Base-by-base conservation (phyloP, 2,329 filamentous ascomycete species). In the Fusarium neocosmosporiellum region DNA sequence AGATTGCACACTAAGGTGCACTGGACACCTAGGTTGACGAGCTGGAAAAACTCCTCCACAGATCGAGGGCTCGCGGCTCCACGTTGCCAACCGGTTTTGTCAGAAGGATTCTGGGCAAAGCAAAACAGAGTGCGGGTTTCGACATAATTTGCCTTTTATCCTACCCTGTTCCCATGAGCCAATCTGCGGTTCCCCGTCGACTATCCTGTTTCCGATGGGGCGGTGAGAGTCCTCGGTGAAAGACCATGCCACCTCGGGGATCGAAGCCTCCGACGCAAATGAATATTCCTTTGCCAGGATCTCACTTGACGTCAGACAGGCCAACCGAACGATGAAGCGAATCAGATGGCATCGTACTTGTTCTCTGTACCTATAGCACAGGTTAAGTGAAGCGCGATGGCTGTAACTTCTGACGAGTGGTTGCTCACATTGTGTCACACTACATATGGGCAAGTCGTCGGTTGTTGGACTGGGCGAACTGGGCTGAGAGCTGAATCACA, bases 211-310 rank as follows among this genome's bases (percentile, higher is more conserved):
- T 59, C 59, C 50, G 61, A 65, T 43, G 67, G 64, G 74, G 75
- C 75, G 75, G 75, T 77, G 75, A 77, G 66, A 31, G 34, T 55
- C 37, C 59, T 63, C 31, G 34, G 48, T 37, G 22, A 53, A 53
- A 54, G 33, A 59, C 36, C 24, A 67, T 57, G 36, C 33, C 41
- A 53, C 54, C 34, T 53, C 29, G 29, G 34, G 22, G 31, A 39
- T 37, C 54, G 33, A 57, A 24, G 34, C 54, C 54, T 29, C 34
- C 27, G 36, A 31, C n/a, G 37, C 27, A 41, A 31, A 41, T 43
- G 36, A n/a, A 27, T 41, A 41, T 18, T 31, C 13, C 55, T 59
- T 59, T 24, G 18, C 54, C 34, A 41, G 36, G 36, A 59, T 59
- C 27, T 41, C 24, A 11, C 24, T 69, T 71, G 60, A 55, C 65